Base-by-base conservation (phyloP, 2,329 filamentous ascomycete genomes). In the Davidsoniella neocaledoniae region DNA sequence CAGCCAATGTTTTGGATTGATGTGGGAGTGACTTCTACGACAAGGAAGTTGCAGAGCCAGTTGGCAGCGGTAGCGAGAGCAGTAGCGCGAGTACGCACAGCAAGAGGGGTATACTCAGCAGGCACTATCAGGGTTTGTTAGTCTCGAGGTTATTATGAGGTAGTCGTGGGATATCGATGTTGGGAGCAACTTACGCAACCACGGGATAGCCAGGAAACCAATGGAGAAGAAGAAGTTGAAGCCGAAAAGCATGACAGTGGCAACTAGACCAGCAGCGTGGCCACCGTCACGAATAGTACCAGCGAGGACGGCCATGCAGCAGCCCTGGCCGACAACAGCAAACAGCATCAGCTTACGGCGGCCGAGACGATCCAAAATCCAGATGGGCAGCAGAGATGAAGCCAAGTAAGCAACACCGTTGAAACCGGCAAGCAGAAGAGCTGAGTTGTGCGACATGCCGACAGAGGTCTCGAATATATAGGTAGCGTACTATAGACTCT, bases 281-380 rank as follows among this genome's bases (percentile, higher is more conserved):
- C 60, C 56, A 7, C 63, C 65, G 40, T 64, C 58, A 8, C 60
- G 64, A 0, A 69, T 64, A 0, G 68, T 69, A 7, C 65, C 66
- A 2, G 68, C 66, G 8, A 71, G 59, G 2, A 70, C 59, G 9
- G 64, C 65, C 68, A 73, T 72, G 52, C 68, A 72, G 2, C 53
- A 56, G 50, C 60, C 58, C 40, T 66, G 63, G 1, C 63, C 63
- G 1, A 54, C 57, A 10, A 58, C 61, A 1, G 62, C 61, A 19
- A 65, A 76, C 58, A 79, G 68, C 68, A 79, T 74, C 59, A 79
- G 65, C 57, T 75, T 76, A 7, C 76, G 65, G 4, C 75, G 68
- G 16, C 75, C 76, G 54, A 70, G 69, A 2, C 59, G 58, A 36
- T 64, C 62, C 25, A 64, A 62, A 21, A 62, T 50, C 59, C 61